Percentiles rank a stretch among this genome's conserved stretches.
phyloP scores from a whole-genome alignment of 2,329 filamentous ascomycete species.

The Scortechinia acanthostroma region DNA sequence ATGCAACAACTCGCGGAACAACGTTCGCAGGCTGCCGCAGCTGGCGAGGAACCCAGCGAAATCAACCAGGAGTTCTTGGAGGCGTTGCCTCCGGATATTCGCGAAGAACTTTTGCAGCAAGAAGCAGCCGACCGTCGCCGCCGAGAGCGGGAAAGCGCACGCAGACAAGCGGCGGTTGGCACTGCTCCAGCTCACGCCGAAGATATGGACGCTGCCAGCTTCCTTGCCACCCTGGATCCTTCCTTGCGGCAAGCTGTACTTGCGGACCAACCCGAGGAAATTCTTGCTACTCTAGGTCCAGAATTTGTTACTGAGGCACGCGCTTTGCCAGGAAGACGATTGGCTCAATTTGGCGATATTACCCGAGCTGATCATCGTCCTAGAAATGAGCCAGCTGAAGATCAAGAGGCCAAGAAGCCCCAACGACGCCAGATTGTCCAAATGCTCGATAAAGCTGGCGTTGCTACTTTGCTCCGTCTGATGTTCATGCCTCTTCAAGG shows the following conservation, averaged over 20 bases:
- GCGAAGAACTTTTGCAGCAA: slow-evolving; percentile 56
- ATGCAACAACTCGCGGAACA: slow-evolving; percentile 29
- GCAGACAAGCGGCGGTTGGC: slow-evolving; percentile 46
- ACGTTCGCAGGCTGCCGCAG: slow-evolving; percentile 22
- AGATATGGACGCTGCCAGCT: slow-evolving; percentile 41
- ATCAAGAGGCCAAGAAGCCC: slow-evolving; percentile 42
- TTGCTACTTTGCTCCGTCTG: slow-evolving; percentile 90
- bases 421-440: slow-evolving; percentile 80
- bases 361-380: neutral
- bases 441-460: slow-evolving; percentile 91
- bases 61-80: slow-evolving; percentile 62
- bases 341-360: slow-evolving; percentile 1
- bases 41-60: slow-evolving; percentile 44
- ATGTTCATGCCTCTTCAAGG: slow-evolving; percentile 96
- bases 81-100: slow-evolving; percentile 58
- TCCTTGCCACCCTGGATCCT: slow-evolving; percentile 58
- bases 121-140: slow-evolving; percentile 58
- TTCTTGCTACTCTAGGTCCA: slow-evolving; percentile 50
- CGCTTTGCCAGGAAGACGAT: slow-evolving; percentile 24
- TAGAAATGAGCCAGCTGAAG: neutral
- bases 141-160: slow-evolving; percentile 53
- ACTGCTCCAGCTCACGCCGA: slow-evolving; percentile 27
- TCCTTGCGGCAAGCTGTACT: slow-evolving; percentile 56
- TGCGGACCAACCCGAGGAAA: slow-evolving; percentile 58
- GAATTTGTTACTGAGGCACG: slow-evolving; percentile 59